Percentiles rank a stretch among this genome's conserved stretches.
Conservation (phyloP, 768 basidiomycete genomes). For the Tricholoma furcatifolium region DNA sequence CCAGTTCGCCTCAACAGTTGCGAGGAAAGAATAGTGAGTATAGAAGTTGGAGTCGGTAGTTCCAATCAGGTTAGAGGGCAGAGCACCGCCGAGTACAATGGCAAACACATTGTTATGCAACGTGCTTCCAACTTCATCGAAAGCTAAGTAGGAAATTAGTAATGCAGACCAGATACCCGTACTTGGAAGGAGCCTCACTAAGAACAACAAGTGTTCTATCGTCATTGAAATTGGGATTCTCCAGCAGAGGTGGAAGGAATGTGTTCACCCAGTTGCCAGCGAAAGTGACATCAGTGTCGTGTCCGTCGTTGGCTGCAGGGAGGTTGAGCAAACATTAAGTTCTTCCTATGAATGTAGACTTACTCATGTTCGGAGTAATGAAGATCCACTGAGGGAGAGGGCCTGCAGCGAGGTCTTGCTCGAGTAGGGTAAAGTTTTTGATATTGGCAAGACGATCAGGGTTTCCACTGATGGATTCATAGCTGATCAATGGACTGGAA, state of each 20-base stretch:
- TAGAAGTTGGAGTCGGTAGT: constrained; percentile 55
- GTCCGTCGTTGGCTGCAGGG: constrained; percentile 44
- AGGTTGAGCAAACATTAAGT: background rate
- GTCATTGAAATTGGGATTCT: constrained; percentile 51
- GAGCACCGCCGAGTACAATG: constrained; percentile 39
- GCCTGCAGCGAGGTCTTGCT: constrained; percentile 44
- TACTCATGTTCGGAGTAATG: constrained; percentile 50
- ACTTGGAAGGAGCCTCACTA: constrained; percentile 19
- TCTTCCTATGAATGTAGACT: constrained; percentile 10
- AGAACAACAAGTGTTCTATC: constrained; percentile 54
- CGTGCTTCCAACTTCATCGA: constrained; percentile 50
- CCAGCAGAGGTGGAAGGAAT: constrained; percentile 52
- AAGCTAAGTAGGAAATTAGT: constrained; percentile 25
- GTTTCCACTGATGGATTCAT: constrained; percentile 8
- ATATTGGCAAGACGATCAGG: constrained; percentile 20
- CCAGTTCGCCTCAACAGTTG: constrained; percentile 63
- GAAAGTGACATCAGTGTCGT: constrained; percentile 56
- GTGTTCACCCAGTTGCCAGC: constrained; percentile 42
- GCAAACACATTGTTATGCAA: constrained; percentile 48
- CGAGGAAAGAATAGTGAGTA: constrained; percentile 57
- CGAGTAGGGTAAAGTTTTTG: constrained; percentile 60
- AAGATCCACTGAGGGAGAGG: constrained; percentile 52
- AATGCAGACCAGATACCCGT: too few species aligned
- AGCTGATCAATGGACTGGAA: constrained; percentile 17
- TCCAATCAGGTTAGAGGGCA: constrained; percentile 40